phyloP scores from a whole-genome alignment of 345 rosid species.

The Gossypium longicalyx region DNA sequence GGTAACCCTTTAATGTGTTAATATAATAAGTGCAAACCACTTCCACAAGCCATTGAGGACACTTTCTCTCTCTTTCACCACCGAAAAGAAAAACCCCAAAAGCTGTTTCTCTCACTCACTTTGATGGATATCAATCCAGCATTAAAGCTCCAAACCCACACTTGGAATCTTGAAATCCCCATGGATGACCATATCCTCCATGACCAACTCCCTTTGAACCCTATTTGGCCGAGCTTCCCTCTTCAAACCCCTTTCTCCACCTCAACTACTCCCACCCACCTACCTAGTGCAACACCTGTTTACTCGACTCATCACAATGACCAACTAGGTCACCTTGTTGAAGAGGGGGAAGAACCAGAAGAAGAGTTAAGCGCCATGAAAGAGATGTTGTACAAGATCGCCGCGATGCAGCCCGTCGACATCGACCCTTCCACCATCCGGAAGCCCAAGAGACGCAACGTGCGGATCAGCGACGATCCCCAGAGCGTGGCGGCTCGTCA shows the following conservation, averaged over 20 bases:
- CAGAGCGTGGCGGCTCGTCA: conserved; percentile 97
- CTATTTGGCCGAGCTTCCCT: conserved; percentile 32
- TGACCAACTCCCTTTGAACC: conserved; percentile 28
- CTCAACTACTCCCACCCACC: conserved; percentile 14
- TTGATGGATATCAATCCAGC: conserved; percentile 55
- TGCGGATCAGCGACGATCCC: conserved; percentile 87
- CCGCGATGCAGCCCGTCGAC: conserved; percentile 93
- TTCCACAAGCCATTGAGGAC: conserved; percentile 12
- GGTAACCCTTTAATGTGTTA: conserved; percentile 8
- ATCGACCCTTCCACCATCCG: conserved; percentile 75
- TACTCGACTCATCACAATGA: conserved; percentile 6
- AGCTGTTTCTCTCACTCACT: neutral
- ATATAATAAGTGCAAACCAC: conserved; percentile 9
- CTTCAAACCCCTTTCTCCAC: conserved; percentile 28
- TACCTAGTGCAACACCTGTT: conserved; percentile 8
- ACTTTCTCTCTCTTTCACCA: conserved; percentile 4
- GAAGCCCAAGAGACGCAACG: conserved; percentile 81
- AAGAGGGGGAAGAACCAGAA: conserved; percentile 50
- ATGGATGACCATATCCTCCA: conserved; percentile 43
- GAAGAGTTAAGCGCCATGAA: conserved; percentile 90
- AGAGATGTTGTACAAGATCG: conserved; percentile 96
- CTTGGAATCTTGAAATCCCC: conserved; percentile 43
- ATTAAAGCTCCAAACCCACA: conserved; percentile 40
- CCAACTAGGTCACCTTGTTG: conserved; percentile 15
- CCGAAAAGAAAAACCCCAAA: neutral